Conservation (phyloP, 176 grass and related monocot species). For the Cenchrus fungigraminus region DNA sequence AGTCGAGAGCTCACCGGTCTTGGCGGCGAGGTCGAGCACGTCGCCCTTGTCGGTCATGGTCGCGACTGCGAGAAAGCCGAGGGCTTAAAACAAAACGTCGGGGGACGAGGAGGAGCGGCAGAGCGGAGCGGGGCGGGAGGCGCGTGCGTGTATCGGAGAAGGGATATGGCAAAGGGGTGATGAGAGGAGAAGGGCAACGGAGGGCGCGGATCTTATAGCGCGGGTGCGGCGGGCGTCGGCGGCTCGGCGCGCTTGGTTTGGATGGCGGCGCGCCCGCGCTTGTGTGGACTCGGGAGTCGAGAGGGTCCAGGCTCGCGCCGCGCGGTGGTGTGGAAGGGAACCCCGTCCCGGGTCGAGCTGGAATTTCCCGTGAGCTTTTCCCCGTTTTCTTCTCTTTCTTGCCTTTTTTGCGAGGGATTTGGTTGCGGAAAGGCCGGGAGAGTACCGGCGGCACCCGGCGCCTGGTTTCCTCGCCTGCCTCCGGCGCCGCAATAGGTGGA, state of each 20-base stretch:
- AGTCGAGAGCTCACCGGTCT: slow-evolving; percentile 5
- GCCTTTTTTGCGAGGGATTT: no score
- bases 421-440: neutral
- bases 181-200: neutral
- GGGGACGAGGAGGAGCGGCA: neutral
- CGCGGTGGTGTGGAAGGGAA: no score
- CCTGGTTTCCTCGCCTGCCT: neutral
- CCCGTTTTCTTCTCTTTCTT: neutral
- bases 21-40: slow-evolving; percentile 27
- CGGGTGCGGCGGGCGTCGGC: no score
- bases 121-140: neutral
- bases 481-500: neutral
- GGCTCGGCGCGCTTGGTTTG: no score
- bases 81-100: no score
- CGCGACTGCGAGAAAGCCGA: neutral
- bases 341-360: no score
- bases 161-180: neutral
- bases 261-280: neutral
- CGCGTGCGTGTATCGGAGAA: neutral
- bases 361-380: neutral
- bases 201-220: slow-evolving; percentile 4
- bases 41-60: slow-evolving; percentile 40
- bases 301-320: neutral
- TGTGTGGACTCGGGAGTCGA: neutral
- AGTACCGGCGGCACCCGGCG: neutral